A percentile compares a stretch with the other conserved stretches of the same genome.
Evolutionary conservation across 164 flowering plant species (phyloP).

Genomic region (Dillenia turbinata): DNA sequence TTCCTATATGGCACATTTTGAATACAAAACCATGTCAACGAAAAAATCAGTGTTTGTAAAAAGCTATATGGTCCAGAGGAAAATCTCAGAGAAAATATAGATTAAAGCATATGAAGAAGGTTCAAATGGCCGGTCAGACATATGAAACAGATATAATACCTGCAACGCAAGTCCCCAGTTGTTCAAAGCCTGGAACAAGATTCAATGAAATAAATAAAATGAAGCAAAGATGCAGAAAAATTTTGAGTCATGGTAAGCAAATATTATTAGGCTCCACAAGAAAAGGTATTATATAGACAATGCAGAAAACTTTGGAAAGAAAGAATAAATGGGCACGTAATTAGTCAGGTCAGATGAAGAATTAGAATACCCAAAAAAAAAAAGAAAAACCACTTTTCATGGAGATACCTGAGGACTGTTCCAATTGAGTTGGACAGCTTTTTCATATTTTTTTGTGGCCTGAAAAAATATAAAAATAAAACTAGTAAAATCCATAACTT

Average conservation of each 20-base stretch:
- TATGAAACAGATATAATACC: conserved; percentile 46
- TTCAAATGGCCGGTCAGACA: not conserved
- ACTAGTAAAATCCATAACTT: not conserved
- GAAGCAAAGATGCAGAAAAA: not conserved
- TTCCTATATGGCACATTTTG: conserved; percentile 52
- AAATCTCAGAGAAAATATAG: not conserved
- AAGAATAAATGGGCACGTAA: too few relatives aligned
- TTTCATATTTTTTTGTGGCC: conserved; percentile 89
- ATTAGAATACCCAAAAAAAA: not conserved
- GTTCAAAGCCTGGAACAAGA: conserved; percentile 76
- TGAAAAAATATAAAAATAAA: conserved; percentile 26
- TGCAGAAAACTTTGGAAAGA: too few relatives aligned
- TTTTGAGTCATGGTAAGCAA: not conserved
- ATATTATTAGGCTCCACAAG: not conserved
- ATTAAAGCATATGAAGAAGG: too few relatives aligned
- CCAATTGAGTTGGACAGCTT: conserved; percentile 95
- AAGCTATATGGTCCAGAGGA: not conserved
- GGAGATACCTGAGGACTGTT: conserved; percentile 91
- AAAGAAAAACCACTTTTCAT: conserved; percentile 1
- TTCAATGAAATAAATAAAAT: not conserved
- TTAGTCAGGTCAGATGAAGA: not conserved
- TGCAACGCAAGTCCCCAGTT: conserved; percentile 99
- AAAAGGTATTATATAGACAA: not conserved
- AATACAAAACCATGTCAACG: conserved; percentile 2
- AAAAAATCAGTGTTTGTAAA: too few relatives aligned